Percentiles rank a stretch among this genome's conserved stretches.
phyloP scores from a whole-genome alignment of 768 basidiomycete species.

The Russula ochroleuca region DNA sequence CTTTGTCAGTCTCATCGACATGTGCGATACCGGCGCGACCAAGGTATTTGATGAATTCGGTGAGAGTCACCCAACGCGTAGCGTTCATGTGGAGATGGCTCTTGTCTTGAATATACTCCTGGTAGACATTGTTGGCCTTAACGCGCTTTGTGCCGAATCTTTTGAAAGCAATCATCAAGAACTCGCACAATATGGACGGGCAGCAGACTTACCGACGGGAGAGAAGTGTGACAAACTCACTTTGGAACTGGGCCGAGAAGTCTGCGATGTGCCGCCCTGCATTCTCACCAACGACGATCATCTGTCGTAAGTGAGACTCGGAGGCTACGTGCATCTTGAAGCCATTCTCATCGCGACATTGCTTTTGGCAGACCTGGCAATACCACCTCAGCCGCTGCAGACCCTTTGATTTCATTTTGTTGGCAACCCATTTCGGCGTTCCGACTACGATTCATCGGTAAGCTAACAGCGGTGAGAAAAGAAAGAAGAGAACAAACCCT shows the following conservation, averaged over 20 bases:
- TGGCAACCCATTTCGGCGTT: constrained; percentile 85
- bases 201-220: constrained; percentile 61
- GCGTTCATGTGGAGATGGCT: constrained; percentile 96
- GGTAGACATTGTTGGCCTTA: constrained; percentile 91
- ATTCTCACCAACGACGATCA: constrained; percentile 90
- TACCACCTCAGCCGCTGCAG: constrained; percentile 95
- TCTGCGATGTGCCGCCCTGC: constrained; percentile 85
- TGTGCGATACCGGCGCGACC: constrained; percentile 59
- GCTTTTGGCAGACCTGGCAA: constrained; percentile 98
- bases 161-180: constrained; percentile 3
- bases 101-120: constrained; percentile 96
- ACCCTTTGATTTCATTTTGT: constrained; percentile 97
- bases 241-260: constrained; percentile 85
- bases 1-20: constrained; percentile 98
- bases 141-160: constrained; percentile 95
- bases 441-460: constrained; percentile 48
- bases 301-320: constrained; percentile 90
- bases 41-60: constrained; percentile 84
- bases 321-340: constrained; percentile 93
- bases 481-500: constrained; percentile 9
- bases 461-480: not conserved
- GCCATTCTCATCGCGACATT: constrained; percentile 97
- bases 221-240: constrained; percentile 86
- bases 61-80: constrained; percentile 92
- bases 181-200: constrained; percentile 6